Conservation (phyloP, 345 rosid species). For the Citrus hindsii region DNA sequence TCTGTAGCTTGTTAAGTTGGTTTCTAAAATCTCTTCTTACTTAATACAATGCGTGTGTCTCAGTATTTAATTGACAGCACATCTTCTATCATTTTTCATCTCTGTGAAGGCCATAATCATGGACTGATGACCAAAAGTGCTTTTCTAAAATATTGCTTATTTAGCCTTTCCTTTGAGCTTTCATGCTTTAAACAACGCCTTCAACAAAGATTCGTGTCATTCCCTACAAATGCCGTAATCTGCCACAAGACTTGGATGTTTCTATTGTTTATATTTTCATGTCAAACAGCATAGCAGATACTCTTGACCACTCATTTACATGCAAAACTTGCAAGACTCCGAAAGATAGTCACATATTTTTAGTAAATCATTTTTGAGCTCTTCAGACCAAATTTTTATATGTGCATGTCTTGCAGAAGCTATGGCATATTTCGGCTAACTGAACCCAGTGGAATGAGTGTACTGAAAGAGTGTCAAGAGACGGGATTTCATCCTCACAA, state of each 20-base stretch:
- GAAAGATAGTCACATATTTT: background rate
- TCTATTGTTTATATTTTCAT: background rate
- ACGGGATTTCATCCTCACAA: conserved; percentile 68
- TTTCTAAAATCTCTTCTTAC: background rate
- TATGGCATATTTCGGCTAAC: conserved; percentile 72
- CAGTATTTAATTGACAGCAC: background rate
- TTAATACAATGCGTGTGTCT: background rate
- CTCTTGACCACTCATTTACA: background rate
- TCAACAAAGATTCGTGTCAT: background rate
- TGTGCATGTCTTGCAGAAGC: conserved; percentile 37
- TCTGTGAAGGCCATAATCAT: background rate
- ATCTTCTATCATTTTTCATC: background rate
- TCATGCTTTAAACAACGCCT: too few species aligned
- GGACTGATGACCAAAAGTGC: background rate
- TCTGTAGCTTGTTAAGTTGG: background rate
- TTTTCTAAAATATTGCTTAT: background rate
- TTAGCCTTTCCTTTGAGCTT: background rate
- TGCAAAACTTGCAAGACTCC: background rate
- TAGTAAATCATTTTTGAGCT: background rate
- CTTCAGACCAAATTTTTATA: background rate
- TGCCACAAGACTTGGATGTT: background rate
- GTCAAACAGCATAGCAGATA: background rate
- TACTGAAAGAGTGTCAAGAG: conserved; percentile 64
- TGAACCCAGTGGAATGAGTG: conserved; percentile 70
- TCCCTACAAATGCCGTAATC: background rate